Percentiles rank a stretch among this genome's conserved stretches.
These are phyloP conservation scores for Zygosaccharomyces gambellarensis DNA, from an alignment of 805 yeast genomes.

Conservation along the genomic window DNA sequence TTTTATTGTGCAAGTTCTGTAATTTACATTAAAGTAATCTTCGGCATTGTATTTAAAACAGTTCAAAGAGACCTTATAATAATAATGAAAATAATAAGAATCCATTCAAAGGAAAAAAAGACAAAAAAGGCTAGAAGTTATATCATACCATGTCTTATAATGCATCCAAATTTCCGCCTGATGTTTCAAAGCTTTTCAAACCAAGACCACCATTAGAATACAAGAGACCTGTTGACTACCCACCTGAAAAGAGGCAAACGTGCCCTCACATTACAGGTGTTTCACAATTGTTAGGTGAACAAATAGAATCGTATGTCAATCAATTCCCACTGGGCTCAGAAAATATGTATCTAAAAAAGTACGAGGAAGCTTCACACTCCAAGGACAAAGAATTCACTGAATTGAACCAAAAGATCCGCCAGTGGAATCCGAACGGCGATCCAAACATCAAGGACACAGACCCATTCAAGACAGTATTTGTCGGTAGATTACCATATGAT, in stretches of 20 bases:
- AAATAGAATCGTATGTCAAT: slow-evolving; percentile 29
- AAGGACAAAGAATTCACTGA: slow-evolving; percentile 24
- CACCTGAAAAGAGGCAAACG: slow-evolving; percentile 41
- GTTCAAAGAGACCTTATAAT: neutral
- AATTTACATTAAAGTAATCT: neutral
- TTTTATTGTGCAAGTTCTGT: neutral
- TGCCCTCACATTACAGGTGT: slow-evolving; percentile 48
- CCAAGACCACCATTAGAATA: slow-evolving; percentile 55
- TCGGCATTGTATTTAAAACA: neutral
- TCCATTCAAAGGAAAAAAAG: neutral
- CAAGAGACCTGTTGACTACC: slow-evolving; percentile 46
- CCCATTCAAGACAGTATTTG: slow-evolving; percentile 73
- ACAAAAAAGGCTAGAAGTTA: neutral
- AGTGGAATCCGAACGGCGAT: slow-evolving; percentile 56
- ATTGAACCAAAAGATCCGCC: slow-evolving; percentile 35
- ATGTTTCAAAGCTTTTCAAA: slow-evolving; percentile 39
- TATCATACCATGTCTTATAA: slow-evolving; percentile 24
- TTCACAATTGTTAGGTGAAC: slow-evolving; percentile 28
- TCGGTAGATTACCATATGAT: slow-evolving; percentile 64
- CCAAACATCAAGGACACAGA: slow-evolving; percentile 55
- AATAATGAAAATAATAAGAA: neutral
- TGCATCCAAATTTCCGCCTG: slow-evolving; percentile 37
- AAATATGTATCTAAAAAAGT: slow-evolving; percentile 27
- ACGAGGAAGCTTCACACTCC: slow-evolving; percentile 19
- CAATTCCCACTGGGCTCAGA: slow-evolving; percentile 28